Base-by-base conservation (phyloP, 2,329 filamentous ascomycete genomes). In the Penicillium sp. region DNA sequence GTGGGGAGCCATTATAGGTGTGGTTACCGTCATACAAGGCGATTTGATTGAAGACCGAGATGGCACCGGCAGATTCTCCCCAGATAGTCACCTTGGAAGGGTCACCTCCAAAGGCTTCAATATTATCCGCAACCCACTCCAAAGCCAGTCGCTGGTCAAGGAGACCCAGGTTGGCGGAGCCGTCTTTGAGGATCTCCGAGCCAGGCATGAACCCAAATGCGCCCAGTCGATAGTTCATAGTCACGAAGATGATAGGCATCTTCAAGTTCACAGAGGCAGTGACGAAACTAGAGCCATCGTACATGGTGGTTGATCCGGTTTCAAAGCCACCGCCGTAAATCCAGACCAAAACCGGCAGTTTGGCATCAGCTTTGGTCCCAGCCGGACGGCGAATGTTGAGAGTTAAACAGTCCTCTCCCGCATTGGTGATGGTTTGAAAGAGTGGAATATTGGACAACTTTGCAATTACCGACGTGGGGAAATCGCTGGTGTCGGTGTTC, bases 31-130 rank as follows among this genome's bases (percentile, higher is more conserved):
- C 78, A 55, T 87, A 89, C 9, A 90, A 71, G 1, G 80, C 71
- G 79, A 89, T 88, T 56, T 91, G 87, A 58, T 89, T 80, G 40
- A 85, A 78, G 1, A 87, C 85, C 0, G 85, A 89, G 51, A 89
- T 88, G 11, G 81, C 72, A 0, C 84, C 84, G 0, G 85, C 83
- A 2, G 78, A 82, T 62, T 90, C 82, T 22, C 87, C 87, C 83
- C 84, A 89, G 49, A 91, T 84, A 0, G 86, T 90, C 5, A 90
- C 85, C 63, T 85, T 86, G n/a, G 74, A 72, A 0, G 86, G 83
- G 62, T 91, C 86, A 11, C 88, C 88, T 8, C 88, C 88, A 61
- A 93, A 94, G 0, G 80, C 75, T 1, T 72, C 81, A 46, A 91
- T 88, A 55, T 90, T 88, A 57, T 88, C 85, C 6, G 84, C 81